A percentile compares a stretch with the other conserved stretches of the same genome.
These are phyloP conservation scores for Drosera capensis DNA, from an alignment of 148 eudicot species.

Conservation along the genomic window DNA sequence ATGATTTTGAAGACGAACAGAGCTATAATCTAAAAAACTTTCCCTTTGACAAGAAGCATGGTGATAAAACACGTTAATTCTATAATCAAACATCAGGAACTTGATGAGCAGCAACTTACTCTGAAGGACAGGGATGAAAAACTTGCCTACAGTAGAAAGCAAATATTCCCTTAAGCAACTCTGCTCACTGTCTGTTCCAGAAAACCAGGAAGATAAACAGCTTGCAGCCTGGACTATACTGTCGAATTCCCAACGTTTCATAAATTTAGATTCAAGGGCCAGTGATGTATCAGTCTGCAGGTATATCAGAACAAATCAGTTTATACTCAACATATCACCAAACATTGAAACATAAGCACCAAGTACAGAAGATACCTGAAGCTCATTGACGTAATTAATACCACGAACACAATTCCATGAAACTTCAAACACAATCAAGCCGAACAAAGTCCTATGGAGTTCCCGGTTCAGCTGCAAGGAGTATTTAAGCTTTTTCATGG, in stretches of 20 bases:
- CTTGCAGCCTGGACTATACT: constrained; percentile 59
- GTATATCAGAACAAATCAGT: constrained; percentile 9
- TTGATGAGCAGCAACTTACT: background rate
- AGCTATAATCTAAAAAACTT: too few species aligned
- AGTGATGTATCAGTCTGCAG: constrained; percentile 89
- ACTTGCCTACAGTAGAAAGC: constrained; percentile 54
- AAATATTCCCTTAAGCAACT: constrained; percentile 55
- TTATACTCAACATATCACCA: constrained; percentile 1
- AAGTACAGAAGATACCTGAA: constrained; percentile 40
- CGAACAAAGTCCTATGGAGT: constrained; percentile 74
- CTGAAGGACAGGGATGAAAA: background rate
- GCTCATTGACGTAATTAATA: constrained; percentile 80
- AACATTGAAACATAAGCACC: constrained; percentile 5
- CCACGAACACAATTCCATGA: constrained; percentile 84
- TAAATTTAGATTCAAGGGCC: constrained; percentile 66
- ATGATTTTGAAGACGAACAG: too few species aligned
- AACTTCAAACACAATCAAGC: constrained; percentile 88
- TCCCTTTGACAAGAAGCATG: too few species aligned
- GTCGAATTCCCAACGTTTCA: constrained; percentile 98
- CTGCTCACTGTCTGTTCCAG: constrained; percentile 56
- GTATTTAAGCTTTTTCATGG: constrained; percentile 65
- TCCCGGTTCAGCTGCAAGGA: constrained; percentile 60
- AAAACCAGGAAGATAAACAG: constrained; percentile 65
- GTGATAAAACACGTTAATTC: too few species aligned
- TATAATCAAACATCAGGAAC: background rate